Conservation (phyloP, 176 grass and related monocot species). For the Alloteropsis semialata region DNA sequence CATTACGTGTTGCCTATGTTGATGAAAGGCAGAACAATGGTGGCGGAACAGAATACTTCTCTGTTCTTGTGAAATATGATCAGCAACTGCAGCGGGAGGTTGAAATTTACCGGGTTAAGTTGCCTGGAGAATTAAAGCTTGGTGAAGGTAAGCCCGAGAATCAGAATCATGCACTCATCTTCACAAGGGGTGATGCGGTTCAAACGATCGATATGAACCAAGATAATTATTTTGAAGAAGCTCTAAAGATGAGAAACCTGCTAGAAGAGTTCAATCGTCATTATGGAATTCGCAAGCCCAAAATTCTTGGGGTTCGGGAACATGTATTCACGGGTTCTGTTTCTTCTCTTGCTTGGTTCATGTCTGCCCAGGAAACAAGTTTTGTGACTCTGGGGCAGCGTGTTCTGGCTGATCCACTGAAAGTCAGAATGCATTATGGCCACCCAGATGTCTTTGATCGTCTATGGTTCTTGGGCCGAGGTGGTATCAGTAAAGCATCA, state of each 20-base stretch:
- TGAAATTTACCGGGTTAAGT: conserved; percentile 80
- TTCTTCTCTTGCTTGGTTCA: conserved; percentile 94
- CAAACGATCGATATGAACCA: conserved; percentile 99
- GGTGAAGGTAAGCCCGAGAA: conserved; percentile 96
- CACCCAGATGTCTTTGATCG: conserved; percentile 98
- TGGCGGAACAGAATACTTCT: conserved; percentile 59
- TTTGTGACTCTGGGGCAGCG: conserved; percentile 94
- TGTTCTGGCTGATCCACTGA: conserved; percentile 85
- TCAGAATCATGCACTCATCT: conserved; percentile 94
- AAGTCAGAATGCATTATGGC: conserved; percentile 97
- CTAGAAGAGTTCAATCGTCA: conserved; percentile 73
- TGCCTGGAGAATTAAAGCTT: conserved; percentile 80
- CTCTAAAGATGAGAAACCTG: conserved; percentile 93
- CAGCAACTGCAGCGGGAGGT: conserved; percentile 72
- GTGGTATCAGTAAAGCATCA: conserved; percentile 95
- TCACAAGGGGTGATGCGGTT: conserved; percentile 91
- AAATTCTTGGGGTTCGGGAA: conserved; percentile 89
- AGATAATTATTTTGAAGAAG: conserved; percentile 92
- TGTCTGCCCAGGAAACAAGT: conserved; percentile 96
- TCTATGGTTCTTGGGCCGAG: conserved; percentile 87
- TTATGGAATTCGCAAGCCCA: conserved; percentile 89
- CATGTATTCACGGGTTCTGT: conserved; percentile 97
- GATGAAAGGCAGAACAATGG: conserved; percentile 58
- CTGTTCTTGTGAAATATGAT: conserved; percentile 90
- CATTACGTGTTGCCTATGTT: conserved; percentile 88